These are phyloP conservation scores for Infundibulicybe gibba DNA, from an alignment of 768 basidiomycete species.

Conservation along the genomic window DNA sequence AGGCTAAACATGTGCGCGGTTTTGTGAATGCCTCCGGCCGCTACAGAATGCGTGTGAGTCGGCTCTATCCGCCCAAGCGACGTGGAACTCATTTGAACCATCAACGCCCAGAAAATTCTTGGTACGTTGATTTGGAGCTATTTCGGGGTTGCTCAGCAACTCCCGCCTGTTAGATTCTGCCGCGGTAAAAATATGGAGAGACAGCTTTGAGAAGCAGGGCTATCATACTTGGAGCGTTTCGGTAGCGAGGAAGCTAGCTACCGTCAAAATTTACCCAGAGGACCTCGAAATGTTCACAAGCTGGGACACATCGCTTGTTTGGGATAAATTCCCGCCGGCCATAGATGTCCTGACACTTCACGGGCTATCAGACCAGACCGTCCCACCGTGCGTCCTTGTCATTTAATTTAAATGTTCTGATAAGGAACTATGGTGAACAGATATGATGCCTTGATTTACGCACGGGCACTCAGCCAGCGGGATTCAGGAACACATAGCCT, in stretches of 20 bases:
- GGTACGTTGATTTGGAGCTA: conserved; percentile 26
- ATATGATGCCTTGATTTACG: conserved; percentile 71
- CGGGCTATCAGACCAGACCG: conserved; percentile 64
- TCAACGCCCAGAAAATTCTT: conserved; percentile 32
- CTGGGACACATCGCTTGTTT: conserved; percentile 68
- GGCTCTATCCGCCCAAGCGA: too few species aligned
- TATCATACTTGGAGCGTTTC: conserved; percentile 59
- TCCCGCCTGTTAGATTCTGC: conserved; percentile 21
- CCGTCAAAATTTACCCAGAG: conserved; percentile 48
- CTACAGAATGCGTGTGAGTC: conserved; percentile 74
- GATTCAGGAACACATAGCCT: conserved; percentile 68
- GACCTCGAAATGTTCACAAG: conserved; percentile 59
- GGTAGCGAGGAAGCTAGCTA: conserved; percentile 61
- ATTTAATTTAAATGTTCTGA: conserved; percentile 14
- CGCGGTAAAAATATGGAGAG: conserved; percentile 35
- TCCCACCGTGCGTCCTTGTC: conserved; percentile 63
- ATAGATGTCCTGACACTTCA: conserved; percentile 76
- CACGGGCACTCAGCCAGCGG: conserved; percentile 52
- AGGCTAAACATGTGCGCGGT: conserved; percentile 50
- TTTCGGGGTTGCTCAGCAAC: conserved; percentile 6
- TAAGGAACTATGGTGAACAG: conserved; percentile 27
- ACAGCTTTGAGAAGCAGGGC: conserved; percentile 51
- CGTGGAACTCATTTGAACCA: conserved; percentile 2
- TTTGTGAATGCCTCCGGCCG: conserved; percentile 76
- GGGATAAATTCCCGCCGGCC: conserved; percentile 59